phyloP scores from a whole-genome alignment of 2,329 filamentous ascomycete species.

The Mycocentrospora acerina region DNA sequence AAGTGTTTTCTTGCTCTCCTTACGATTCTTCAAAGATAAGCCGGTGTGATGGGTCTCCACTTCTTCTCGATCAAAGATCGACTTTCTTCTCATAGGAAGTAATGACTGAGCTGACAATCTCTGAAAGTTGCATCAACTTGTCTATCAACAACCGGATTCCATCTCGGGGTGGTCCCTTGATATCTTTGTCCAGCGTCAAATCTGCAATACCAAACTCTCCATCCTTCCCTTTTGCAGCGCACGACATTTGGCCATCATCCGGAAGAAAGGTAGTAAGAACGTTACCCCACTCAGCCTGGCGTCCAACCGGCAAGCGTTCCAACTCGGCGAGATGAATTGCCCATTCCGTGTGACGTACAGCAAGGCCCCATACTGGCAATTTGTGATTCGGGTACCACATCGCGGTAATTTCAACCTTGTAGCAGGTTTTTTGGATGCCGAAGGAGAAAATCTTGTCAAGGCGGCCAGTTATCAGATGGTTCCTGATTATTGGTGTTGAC shows the following conservation, averaged over 20 bases:
- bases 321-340: slow-evolving; percentile 26
- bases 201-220: slow-evolving; percentile 7
- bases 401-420: slow-evolving; percentile 24
- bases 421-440: slow-evolving; percentile 27
- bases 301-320: slow-evolving; percentile 25
- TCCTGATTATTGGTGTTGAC: slow-evolving; percentile 14
- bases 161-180: slow-evolving; percentile 8
- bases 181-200: slow-evolving; percentile 3
- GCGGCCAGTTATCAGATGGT: slow-evolving; percentile 12
- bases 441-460: slow-evolving; percentile 36
- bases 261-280: slow-evolving; percentile 29
- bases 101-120: slow-evolving; percentile 20
- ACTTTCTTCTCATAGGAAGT: slow-evolving; percentile 2
- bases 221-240: slow-evolving; percentile 2
- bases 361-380: slow-evolving; percentile 32
- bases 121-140: slow-evolving; percentile 31
- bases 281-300: slow-evolving; percentile 23
- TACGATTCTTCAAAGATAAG: no score
- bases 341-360: slow-evolving; percentile 35
- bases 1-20: no score
- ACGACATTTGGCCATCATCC: slow-evolving; percentile 22
- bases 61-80: slow-evolving; percentile 1
- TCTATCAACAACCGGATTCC: slow-evolving; percentile 25
- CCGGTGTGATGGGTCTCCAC: no score
- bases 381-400: slow-evolving; percentile 31